These are phyloP conservation scores for Fusarium pseudonygamai DNA, from an alignment of 2,329 filamentous ascomycete species.

Conservation along the genomic window DNA sequence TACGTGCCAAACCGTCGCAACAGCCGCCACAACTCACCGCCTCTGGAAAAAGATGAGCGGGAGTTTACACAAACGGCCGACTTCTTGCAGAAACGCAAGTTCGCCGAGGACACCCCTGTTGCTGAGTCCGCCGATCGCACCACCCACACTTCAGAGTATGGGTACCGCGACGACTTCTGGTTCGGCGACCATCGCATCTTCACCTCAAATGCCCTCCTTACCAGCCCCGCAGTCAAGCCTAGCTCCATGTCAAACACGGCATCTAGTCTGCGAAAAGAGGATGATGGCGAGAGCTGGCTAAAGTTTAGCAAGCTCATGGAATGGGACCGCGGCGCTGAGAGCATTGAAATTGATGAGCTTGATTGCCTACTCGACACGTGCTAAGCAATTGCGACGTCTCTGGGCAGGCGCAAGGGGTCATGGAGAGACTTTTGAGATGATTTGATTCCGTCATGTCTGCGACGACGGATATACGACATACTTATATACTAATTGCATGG, in stretches of 20 bases:
- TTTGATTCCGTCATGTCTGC: conserved; percentile 27
- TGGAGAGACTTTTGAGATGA: conserved; percentile 35
- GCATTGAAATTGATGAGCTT: conserved; percentile 90
- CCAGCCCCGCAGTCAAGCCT: conserved; percentile 63
- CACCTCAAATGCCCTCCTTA: conserved; percentile 56
- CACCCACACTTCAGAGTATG: conserved; percentile 46
- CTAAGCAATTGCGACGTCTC: conserved; percentile 51
- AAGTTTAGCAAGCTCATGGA: conserved; percentile 55
- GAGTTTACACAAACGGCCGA: conserved; percentile 97
- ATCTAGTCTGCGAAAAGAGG: conserved; percentile 49
- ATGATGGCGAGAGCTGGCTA: conserved; percentile 52
- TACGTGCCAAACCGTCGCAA: conserved; percentile 52
- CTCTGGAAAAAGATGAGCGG: conserved; percentile 91
- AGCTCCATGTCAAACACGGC: conserved; percentile 38
- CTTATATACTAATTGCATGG: conserved; percentile 40
- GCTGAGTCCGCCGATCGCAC: conserved; percentile 46
- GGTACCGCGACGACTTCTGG: conserved; percentile 60
- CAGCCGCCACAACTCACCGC: conserved; percentile 80
- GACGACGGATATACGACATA: conserved; percentile 38
- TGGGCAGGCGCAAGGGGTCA: conserved; percentile 35
- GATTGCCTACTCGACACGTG: conserved; percentile 85
- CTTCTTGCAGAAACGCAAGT: conserved; percentile 75
- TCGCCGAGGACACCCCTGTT: conserved; percentile 54
- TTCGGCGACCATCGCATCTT: conserved; percentile 59
- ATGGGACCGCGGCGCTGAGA: conserved; percentile 82